Conservation (phyloP, 441 rosid species). For the Erodium trifolium region DNA sequence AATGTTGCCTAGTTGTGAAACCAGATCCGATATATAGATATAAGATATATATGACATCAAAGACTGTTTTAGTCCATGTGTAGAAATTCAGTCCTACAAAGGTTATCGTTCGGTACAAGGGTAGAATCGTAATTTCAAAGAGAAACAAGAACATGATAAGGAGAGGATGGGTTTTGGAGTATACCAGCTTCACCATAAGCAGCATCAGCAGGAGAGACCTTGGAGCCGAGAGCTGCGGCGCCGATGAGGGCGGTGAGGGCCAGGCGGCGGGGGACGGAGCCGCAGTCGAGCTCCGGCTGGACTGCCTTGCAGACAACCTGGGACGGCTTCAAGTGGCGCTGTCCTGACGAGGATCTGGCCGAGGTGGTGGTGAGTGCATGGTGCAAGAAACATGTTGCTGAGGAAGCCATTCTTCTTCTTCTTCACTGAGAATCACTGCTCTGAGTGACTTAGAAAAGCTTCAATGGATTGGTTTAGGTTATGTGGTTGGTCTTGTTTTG, state of each 20-base stretch:
- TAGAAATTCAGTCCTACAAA: too few species aligned
- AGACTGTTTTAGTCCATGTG: too few species aligned
- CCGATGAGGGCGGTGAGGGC: conserved; percentile 80
- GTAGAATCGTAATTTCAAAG: too few species aligned
- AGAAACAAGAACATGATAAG: too few species aligned
- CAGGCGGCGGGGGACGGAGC: conserved; percentile 62
- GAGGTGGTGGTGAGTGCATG: conserved; percentile 32
- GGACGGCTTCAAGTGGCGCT: conserved; percentile 24
- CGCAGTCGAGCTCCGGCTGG: conserved; percentile 24
- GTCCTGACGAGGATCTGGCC: conserved; percentile 33
- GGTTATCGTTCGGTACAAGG: too few species aligned
- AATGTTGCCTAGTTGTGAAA: too few species aligned
- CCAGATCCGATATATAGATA: too few species aligned
- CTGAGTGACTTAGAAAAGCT: neutral
- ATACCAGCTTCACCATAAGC: conserved; percentile 96
- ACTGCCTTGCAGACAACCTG: conserved; percentile 48
- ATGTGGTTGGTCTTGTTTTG: neutral
- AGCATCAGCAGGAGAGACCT: conserved; percentile 71
- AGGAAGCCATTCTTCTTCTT: conserved; percentile 50
- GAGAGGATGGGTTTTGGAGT: too few species aligned
- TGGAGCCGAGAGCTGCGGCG: conserved; percentile 25
- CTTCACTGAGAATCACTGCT: neutral
- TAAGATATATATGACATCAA: too few species aligned
- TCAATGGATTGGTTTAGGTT: neutral
- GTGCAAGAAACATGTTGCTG: conserved; percentile 72